Conservation (phyloP, 2,329 filamentous ascomycete genomes). For the Scedosporium dehoogii region DNA sequence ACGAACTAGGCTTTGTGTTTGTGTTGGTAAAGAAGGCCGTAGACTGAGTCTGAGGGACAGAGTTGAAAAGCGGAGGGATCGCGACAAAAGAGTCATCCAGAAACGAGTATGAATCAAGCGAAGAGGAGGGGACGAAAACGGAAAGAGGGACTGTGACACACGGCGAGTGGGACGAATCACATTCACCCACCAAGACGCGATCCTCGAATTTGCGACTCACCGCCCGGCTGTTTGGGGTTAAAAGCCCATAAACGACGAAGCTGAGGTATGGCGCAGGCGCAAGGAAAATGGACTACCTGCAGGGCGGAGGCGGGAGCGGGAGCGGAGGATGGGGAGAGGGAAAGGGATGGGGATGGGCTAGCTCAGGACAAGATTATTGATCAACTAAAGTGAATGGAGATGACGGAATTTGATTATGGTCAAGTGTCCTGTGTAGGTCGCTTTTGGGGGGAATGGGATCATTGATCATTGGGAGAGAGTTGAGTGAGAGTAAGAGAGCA, state of each 20-base stretch:
- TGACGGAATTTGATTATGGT: conserved; percentile 3
- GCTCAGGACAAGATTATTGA: neutral
- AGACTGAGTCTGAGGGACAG: neutral
- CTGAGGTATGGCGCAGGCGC: neutral
- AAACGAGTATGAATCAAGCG: neutral
- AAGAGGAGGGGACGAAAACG: neutral
- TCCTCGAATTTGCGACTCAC: neutral
- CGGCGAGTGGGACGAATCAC: neutral
- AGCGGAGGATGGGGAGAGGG: neutral
- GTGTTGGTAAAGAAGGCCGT: neutral
- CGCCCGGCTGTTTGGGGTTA: neutral
- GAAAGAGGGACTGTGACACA: neutral
- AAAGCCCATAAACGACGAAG: neutral
- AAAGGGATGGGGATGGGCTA: neutral
- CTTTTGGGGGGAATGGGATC: neutral
- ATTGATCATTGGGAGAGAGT: neutral
- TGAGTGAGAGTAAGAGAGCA: neutral
- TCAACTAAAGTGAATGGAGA: neutral
- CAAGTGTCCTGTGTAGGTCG: neutral
- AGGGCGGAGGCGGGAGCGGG: too few relatives aligned
- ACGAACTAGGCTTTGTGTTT: neutral
- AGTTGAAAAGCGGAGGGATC: neutral
- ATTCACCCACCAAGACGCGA: neutral
- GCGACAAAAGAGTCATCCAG: conserved; percentile 5
- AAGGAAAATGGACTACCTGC: too few relatives aligned